phyloP scores from a whole-genome alignment of 2,329 filamentous ascomycete species.

The Aspergillus novofumigatus region DNA sequence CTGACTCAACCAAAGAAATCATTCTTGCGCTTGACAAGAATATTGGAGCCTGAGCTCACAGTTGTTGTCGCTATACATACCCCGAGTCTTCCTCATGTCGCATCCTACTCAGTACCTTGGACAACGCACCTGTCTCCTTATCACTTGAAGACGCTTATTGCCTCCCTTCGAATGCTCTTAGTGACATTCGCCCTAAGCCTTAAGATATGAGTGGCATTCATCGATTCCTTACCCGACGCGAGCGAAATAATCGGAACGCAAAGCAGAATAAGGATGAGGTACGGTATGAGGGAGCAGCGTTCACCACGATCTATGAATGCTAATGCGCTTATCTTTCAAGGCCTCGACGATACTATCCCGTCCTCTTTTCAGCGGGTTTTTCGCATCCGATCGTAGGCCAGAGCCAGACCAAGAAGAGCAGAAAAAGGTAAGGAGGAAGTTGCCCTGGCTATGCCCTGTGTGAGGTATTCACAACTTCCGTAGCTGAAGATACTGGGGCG shows the following conservation, averaged over 20 bases:
- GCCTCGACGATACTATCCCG: slow-evolving; percentile 20
- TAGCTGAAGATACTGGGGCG: slow-evolving; percentile 52
- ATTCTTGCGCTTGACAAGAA: slow-evolving; percentile 19
- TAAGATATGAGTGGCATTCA: slow-evolving; percentile 40
- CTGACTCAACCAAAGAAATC: slow-evolving; percentile 5
- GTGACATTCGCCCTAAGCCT: neutral
- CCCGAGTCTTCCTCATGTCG: slow-evolving; percentile 21
- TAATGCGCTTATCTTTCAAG: slow-evolving; percentile 15
- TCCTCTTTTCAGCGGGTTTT: slow-evolving; percentile 29
- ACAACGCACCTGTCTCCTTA: slow-evolving; percentile 3
- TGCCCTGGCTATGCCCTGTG: neutral
- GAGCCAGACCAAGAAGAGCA: slow-evolving; percentile 26
- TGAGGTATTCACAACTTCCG: neutral
- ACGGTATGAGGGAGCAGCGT: neutral
- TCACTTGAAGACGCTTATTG: neutral
- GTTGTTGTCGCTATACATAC: slow-evolving; percentile 10
- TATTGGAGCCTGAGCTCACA: slow-evolving; percentile 25
- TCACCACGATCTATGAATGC: neutral
- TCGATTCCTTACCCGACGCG: slow-evolving; percentile 38
- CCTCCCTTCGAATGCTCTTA: slow-evolving; percentile 1
- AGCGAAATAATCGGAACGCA: slow-evolving; percentile 27
- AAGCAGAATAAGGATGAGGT: slow-evolving; percentile 35
- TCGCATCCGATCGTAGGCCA: slow-evolving; percentile 21
- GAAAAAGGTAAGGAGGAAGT: slow-evolving; percentile 28
- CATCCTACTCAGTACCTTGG: slow-evolving; percentile 4